Evolutionary conservation across 306 rosid species (phyloP).

Genomic region (Cucurbita maxima): DNA sequence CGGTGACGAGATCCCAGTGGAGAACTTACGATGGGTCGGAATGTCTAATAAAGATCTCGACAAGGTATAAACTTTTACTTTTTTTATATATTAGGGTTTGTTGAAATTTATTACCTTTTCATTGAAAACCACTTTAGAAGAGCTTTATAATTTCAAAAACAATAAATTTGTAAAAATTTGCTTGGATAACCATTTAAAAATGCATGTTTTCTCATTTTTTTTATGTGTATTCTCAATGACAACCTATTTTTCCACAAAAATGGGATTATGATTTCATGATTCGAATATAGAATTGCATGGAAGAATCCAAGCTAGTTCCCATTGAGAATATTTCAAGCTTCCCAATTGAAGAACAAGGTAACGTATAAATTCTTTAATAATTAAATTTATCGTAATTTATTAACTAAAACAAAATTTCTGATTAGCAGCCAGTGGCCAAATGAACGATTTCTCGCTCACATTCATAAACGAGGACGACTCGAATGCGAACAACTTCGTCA

Average conservation of each 20-base stretch:
- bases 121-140: background rate
- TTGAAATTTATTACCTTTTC: background rate
- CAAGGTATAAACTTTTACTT: constrained; percentile 28
- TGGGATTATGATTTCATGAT: background rate
- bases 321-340: constrained; percentile 43
- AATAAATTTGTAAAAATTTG: background rate
- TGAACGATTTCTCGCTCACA: constrained; percentile 43
- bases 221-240: background rate
- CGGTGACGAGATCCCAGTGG: constrained; percentile 30
- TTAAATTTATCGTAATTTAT: background rate
- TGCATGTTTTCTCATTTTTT: background rate
- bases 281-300: constrained; percentile 39
- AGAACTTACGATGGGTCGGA: constrained; percentile 86
- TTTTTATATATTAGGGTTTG: background rate
- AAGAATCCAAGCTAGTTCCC: constrained; percentile 50
- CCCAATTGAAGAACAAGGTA: constrained; percentile 48
- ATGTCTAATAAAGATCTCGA: constrained; percentile 47
- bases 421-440: background rate
- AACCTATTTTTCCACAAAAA: background rate
- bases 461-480: constrained; percentile 43
- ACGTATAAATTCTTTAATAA: background rate
- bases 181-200: background rate
- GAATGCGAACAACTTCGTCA: constrained; percentile 21
- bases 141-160: too few species aligned
- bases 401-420: background rate